A percentile compares a stretch with the other conserved stretches of the same genome.
phyloP scores from a whole-genome alignment of 75 land plant genomes.

The Chamaecyparis obtusa region DNA sequence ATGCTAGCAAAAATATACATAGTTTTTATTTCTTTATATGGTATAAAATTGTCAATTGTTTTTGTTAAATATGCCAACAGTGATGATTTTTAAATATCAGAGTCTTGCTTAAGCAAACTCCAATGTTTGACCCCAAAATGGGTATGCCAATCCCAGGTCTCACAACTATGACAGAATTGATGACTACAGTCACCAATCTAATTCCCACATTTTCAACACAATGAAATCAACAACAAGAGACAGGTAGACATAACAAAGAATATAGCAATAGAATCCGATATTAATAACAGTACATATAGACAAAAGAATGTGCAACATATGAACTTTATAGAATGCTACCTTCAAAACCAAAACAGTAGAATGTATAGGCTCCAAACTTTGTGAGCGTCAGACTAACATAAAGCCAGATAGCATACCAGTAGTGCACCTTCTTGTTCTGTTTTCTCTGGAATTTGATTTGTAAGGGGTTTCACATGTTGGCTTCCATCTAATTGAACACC shows the following conservation, averaged over 20 bases:
- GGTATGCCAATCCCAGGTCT: not conserved
- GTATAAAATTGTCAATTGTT: not conserved
- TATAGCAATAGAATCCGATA: not conserved
- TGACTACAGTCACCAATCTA: not conserved
- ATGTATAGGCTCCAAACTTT: not conserved
- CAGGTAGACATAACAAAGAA: not conserved
- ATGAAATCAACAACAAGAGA: not conserved
- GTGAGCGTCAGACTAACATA: not conserved
- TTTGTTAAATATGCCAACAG: not conserved
- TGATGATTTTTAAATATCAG: not conserved
- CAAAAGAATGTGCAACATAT: not conserved
- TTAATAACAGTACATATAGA: not conserved
- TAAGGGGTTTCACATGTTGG: conserved; percentile 71
- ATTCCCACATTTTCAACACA: not conserved
- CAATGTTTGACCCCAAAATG: not conserved
- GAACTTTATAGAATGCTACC: not conserved
- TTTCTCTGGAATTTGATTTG: conserved; percentile 53
- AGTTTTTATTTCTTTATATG: not conserved
- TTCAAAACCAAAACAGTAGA: not conserved
- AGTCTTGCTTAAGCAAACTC: not conserved
- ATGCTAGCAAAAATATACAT: not conserved
- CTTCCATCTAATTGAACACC: conserved; percentile 91
- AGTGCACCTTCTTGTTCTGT: conserved; percentile 56
- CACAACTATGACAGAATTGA: not conserved
- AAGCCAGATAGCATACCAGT: conserved; percentile 38